Base-by-base conservation (phyloP, 768 basidiomycete genomes). In the Rhizopogon sp. region DNA sequence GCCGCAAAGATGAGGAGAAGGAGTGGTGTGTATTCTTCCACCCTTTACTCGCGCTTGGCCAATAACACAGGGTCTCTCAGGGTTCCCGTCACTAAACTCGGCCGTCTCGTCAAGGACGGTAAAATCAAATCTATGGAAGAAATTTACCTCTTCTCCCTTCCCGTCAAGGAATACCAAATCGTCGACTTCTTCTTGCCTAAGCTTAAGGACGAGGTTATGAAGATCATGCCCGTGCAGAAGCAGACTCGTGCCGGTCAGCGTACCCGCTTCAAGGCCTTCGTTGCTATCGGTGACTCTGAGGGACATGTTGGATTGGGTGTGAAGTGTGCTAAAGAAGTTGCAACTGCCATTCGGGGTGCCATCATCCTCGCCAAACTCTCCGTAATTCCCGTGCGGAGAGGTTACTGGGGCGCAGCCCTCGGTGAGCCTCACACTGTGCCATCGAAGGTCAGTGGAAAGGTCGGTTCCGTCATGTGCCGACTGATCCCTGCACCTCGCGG, bases 51-150 rank as follows among this genome's bases (percentile, higher is more conserved):
- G 2, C 43, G 17, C 16, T 17, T 22, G 56, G 40, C 37, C 51
- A 43, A 50, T 55, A 60, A 50, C 56, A 57, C n/a, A 16, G 39
- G 39, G 44, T 46, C 46, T 58, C 22, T 3, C 64, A 94, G 93
- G 94, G 86, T 87, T 58, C 96, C 97, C 65, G 95, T 98, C 75
- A 98, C 97, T 73, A 99, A 98, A 74, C 90, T 99, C 63, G 97
- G 97, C 58, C 95, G 97, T 75, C 85, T 99, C 68, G 95, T 98
- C 43, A 98, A 97, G 78, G 97, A 98, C 66, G 96, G 96, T 64
- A 98, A 98, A 79, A 98, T 99, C 80, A 98, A 96, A 78, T 97
- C 94, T 46, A 95, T 99, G 84, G 97, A 99, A 73, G 97, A 99
- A 72, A 98, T 98, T 76, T 99, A 98, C 78, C 94, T 99, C 70